phyloP scores from a whole-genome alignment of 2,329 filamentous ascomycete genomes.

The Alternaria hordeiaustralica region DNA sequence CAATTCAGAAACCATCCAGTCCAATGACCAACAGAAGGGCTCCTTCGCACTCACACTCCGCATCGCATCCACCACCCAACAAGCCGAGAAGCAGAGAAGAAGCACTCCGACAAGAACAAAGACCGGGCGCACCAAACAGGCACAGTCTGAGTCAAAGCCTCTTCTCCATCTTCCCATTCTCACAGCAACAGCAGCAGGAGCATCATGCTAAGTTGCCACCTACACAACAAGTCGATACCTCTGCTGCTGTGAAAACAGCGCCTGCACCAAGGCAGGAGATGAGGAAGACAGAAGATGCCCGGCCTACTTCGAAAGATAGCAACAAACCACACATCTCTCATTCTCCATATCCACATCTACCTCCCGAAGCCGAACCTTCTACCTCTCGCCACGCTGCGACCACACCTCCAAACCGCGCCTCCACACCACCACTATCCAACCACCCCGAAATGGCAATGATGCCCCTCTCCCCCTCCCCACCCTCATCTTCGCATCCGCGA shows the following conservation, averaged over 20 bases:
- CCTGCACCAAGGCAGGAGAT: not conserved
- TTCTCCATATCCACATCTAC: not conserved
- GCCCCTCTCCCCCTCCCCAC: conserved; percentile 35
- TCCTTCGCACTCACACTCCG: conserved; percentile 37
- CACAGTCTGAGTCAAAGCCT: conserved; percentile 44
- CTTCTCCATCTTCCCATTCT: conserved; percentile 47
- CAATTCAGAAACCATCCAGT: conserved; percentile 32
- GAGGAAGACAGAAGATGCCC: not conserved
- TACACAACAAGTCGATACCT: conserved; percentile 23
- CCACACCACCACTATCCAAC: conserved; percentile 17
- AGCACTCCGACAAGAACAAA: conserved; percentile 10
- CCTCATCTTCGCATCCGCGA: conserved; percentile 11
- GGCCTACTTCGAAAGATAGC: conserved; percentile 4
- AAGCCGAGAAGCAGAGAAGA: conserved; percentile 9
- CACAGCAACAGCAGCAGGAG: conserved; percentile 40
- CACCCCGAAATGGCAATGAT: conserved; percentile 44
- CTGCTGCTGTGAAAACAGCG: not conserved
- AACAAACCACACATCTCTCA: not conserved
- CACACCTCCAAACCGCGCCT: conserved; percentile 8
- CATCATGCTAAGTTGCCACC: conserved; percentile 38
- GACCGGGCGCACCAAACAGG: conserved; percentile 34
- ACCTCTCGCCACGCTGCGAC: conserved; percentile 1
- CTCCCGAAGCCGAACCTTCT: not conserved
- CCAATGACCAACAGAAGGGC: conserved; percentile 20
- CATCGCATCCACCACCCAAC: conserved; percentile 32